These are phyloP conservation scores for Volutella citrinella DNA, from an alignment of 2,329 filamentous ascomycete species.

Conservation along the genomic window DNA sequence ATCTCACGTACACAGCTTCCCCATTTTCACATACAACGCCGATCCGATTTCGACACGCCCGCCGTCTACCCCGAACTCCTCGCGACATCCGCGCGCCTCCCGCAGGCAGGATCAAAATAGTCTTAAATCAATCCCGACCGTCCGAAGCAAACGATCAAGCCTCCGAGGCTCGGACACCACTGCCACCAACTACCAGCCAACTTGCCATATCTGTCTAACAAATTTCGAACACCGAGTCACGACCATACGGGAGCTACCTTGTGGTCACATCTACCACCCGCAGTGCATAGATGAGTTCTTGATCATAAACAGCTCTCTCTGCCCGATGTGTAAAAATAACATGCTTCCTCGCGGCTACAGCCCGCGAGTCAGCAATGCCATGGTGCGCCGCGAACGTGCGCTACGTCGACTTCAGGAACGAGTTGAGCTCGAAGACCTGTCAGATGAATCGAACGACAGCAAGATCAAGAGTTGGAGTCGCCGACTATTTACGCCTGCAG, in stretches of 20 bases:
- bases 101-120: constrained; percentile 29
- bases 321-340: constrained; percentile 84
- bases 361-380: constrained; percentile 74
- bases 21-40: constrained; percentile 72
- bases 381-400: constrained; percentile 78
- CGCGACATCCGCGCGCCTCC: constrained; percentile 27
- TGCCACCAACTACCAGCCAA: constrained; percentile 67
- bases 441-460: constrained; percentile 29
- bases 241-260: constrained; percentile 80
- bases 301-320: constrained; percentile 74
- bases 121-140: constrained; percentile 25
- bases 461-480: constrained; percentile 36
- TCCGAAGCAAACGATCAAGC: constrained; percentile 38
- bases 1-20: constrained; percentile 68
- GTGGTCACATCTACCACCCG: constrained; percentile 89
- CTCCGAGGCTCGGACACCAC: constrained; percentile 35
- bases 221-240: constrained; percentile 69
- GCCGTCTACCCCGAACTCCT: constrained; percentile 35
- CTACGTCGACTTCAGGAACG: constrained; percentile 59
- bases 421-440: constrained; percentile 40
- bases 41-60: constrained; percentile 41
- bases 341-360: constrained; percentile 69
- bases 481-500: constrained; percentile 30
- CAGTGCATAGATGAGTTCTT: constrained; percentile 89
- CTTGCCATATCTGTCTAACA: constrained; percentile 87